Percentiles rank a stretch among this genome's conserved stretches.
These are phyloP conservation scores for Eragrostis tef DNA, from an alignment of 202 grass and related monocot genomes.

Conservation along the genomic window DNA sequence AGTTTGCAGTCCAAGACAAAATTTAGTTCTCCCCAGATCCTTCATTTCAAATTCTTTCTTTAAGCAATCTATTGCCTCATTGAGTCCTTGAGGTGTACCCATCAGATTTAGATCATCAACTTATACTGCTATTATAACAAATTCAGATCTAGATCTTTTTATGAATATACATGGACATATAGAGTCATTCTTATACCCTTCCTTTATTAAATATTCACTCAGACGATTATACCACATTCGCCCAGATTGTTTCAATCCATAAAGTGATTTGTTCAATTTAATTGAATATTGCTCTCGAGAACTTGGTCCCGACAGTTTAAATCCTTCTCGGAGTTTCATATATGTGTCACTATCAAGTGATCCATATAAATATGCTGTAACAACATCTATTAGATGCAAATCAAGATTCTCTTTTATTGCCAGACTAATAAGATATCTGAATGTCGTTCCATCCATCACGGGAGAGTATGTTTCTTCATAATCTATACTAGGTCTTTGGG, in stretches of 20 bases:
- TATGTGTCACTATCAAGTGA: slow-evolving; percentile 1
- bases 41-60: background rate
- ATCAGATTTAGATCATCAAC: background rate
- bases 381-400: too few relatives aligned
- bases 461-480: too few relatives aligned
- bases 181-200: background rate
- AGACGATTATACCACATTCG: too few relatives aligned
- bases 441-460: background rate
- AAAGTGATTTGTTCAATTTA: background rate
- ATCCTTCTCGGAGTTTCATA: background rate
- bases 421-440: background rate
- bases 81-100: background rate
- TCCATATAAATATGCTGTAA: background rate
- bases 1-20: background rate
- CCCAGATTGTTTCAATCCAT: background rate
- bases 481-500: background rate
- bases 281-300: background rate
- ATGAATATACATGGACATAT: background rate
- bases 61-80: background rate
- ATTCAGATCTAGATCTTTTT: slow-evolving; percentile 7
- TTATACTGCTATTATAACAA: background rate
- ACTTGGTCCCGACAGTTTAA: background rate
- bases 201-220: background rate
- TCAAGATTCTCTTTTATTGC: background rate
- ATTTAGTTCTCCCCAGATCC: background rate